Percentiles rank a stretch among this genome's conserved stretches.
Conservation (phyloP, 2,329 filamentous ascomycete genomes). For the Leptographium wingfieldii region DNA sequence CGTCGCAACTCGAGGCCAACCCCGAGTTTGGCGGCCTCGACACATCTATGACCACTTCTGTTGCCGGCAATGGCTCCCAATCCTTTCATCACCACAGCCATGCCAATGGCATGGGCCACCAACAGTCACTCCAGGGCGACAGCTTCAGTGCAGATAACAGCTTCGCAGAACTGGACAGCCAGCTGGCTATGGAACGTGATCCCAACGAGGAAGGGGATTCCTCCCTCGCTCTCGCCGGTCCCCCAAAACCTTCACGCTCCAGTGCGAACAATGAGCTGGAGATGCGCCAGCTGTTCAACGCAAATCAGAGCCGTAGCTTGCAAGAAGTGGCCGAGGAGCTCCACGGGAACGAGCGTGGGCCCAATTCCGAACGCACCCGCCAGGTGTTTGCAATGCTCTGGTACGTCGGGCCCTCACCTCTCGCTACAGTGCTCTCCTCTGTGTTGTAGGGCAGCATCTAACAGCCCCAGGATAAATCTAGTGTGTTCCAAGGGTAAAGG, state of each 20-base stretch:
- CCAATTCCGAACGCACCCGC: constrained; percentile 70
- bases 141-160: constrained; percentile 38
- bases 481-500: constrained; percentile 64
- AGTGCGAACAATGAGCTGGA: constrained; percentile 73
- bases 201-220: constrained; percentile 42
- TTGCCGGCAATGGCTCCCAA: constrained; percentile 25
- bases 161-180: constrained; percentile 45
- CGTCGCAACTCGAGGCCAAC: constrained; percentile 40
- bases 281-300: constrained; percentile 61
- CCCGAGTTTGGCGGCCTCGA: constrained; percentile 35
- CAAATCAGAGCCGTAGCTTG: constrained; percentile 53
- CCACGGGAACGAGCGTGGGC: constrained; percentile 66
- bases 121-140: constrained; percentile 43
- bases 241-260: constrained; percentile 48
- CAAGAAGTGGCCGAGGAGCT: constrained; percentile 64
- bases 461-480: constrained; percentile 49
- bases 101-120: constrained; percentile 22
- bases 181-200: constrained; percentile 47
- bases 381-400: constrained; percentile 85
- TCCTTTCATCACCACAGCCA: constrained; percentile 28
- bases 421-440: not conserved
- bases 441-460: not conserved
- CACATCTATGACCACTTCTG: constrained; percentile 33
- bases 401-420: constrained; percentile 34
- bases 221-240: constrained; percentile 31